A percentile compares a stretch with the other conserved stretches of the same genome.
Conservation (phyloP, 331 rosid species). For the Malus hybrid region DNA sequence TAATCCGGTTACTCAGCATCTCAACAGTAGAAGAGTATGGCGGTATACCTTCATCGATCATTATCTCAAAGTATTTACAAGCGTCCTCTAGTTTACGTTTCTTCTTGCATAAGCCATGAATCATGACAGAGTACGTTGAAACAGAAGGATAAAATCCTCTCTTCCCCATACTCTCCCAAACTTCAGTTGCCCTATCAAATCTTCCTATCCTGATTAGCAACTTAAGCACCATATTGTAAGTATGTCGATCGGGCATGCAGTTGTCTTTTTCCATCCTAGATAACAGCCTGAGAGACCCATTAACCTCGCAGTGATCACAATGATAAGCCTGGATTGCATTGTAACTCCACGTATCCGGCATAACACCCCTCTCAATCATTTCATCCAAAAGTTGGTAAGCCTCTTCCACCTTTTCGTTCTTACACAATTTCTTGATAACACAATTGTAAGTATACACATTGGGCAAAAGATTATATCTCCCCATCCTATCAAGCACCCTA, state of each 20-base stretch:
- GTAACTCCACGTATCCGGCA: slow-evolving; percentile 77
- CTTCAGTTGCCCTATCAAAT: slow-evolving; percentile 63
- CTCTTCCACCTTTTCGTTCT: slow-evolving; percentile 66
- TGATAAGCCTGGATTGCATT: slow-evolving; percentile 79
- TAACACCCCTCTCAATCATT: slow-evolving; percentile 58
- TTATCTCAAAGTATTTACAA: slow-evolving; percentile 68
- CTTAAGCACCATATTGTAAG: slow-evolving; percentile 76
- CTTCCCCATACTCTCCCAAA: slow-evolving; percentile 62
- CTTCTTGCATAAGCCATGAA: slow-evolving; percentile 72
- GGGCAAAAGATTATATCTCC: slow-evolving; percentile 45
- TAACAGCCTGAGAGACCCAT: slow-evolving; percentile 54
- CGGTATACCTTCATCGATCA: slow-evolving; percentile 90
- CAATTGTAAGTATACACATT: slow-evolving; percentile 72
- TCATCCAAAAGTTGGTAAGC: slow-evolving; percentile 82
- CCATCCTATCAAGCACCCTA: slow-evolving; percentile 65
- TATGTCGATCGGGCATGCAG: slow-evolving; percentile 61
- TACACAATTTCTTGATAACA: slow-evolving; percentile 69
- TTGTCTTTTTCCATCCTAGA: slow-evolving; percentile 57
- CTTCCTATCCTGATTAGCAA: slow-evolving; percentile 70
- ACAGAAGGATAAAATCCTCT: slow-evolving; percentile 68
- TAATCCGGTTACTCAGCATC: slow-evolving; percentile 55
- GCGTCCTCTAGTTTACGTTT: slow-evolving; percentile 81
- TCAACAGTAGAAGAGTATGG: slow-evolving; percentile 64
- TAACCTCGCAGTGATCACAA: slow-evolving; percentile 76
- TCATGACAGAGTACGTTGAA: slow-evolving; percentile 76